Evolutionary conservation across 257 asterid genomes (phyloP).

Genomic region (Solanum ossicruentum): DNA sequence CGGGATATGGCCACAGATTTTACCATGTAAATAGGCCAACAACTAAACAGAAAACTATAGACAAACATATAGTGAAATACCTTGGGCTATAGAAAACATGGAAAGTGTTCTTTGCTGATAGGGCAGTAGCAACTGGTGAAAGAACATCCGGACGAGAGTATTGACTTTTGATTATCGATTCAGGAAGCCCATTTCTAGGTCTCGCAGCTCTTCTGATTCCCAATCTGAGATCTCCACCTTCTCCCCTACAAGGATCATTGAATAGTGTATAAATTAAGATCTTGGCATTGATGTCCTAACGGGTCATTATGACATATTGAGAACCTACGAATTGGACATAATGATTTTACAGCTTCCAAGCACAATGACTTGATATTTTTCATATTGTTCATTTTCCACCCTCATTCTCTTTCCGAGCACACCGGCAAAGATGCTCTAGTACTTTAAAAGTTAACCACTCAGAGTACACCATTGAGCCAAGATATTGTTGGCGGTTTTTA

Average conservation of each 20-base stretch:
- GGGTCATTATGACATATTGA: not conserved
- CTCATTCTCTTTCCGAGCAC: not conserved
- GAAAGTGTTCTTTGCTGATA: constrained; percentile 40
- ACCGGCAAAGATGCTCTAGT: not conserved
- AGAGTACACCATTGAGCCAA: not conserved
- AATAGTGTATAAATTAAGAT: not conserved
- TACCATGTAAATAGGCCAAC: not conserved
- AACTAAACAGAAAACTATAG: not conserved
- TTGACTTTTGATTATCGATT: constrained; percentile 66
- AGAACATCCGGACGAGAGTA: constrained; percentile 59
- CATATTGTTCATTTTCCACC: not conserved
- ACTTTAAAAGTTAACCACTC: not conserved
- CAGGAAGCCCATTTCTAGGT: constrained; percentile 80
- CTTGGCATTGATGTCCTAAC: not conserved
- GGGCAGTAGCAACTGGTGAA: constrained; percentile 60
- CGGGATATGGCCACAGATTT: not conserved
- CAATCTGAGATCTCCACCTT: constrained; percentile 67
- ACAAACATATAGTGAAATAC: constrained; percentile 17
- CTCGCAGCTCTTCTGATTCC: constrained; percentile 96
- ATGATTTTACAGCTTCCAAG: not conserved
- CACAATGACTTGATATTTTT: not conserved
- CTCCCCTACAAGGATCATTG: constrained; percentile 46
- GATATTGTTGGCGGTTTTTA: not conserved
- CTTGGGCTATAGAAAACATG: constrained; percentile 78
- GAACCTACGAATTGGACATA: not conserved